Percentiles rank a stretch among this genome's conserved stretches.
These are phyloP conservation scores for Cavenderia fasciculata DNA, from an alignment of 78 protist species.

Conservation along the genomic window DNA sequence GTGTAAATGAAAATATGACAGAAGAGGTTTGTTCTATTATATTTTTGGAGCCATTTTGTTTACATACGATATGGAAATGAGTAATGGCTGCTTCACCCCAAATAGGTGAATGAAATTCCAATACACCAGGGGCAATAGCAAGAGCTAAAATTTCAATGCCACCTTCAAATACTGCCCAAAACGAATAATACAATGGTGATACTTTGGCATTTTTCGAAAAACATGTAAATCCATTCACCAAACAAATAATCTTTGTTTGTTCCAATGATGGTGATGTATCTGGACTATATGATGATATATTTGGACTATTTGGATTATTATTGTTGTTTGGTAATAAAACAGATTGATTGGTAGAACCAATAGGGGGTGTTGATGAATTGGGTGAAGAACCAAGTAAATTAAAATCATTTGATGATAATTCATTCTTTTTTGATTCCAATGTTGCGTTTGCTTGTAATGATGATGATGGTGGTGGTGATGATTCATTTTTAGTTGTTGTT, in stretches of 20 bases:
- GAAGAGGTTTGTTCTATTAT: constrained; percentile 41
- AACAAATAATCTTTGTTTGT: constrained; percentile 55
- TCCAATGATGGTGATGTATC: constrained; percentile 74
- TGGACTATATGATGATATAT: constrained; percentile 51
- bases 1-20: constrained; percentile 54
- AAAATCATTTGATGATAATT: too few relatives aligned
- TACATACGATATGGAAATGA: constrained; percentile 57
- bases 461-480: neutral
- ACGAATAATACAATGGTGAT: constrained; percentile 32
- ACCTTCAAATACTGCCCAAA: constrained; percentile 69
- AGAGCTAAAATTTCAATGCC: constrained; percentile 50
- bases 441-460: too few relatives aligned
- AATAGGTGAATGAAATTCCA: constrained; percentile 45
- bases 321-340: too few relatives aligned
- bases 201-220: constrained; percentile 23
- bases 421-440: too few relatives aligned
- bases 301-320: neutral
- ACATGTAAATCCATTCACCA: constrained; percentile 59
- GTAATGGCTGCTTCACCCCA: constrained; percentile 61
- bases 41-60: constrained; percentile 40
- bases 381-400: too few relatives aligned
- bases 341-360: too few relatives aligned
- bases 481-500: neutral
- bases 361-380: too few relatives aligned
- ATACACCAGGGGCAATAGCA: constrained; percentile 41